Percentiles rank a stretch among this genome's conserved stretches.
Evolutionary conservation across 495 filamentous ascomycete species (phyloP).

Genomic region (Annulohypoxylon nitens): DNA sequence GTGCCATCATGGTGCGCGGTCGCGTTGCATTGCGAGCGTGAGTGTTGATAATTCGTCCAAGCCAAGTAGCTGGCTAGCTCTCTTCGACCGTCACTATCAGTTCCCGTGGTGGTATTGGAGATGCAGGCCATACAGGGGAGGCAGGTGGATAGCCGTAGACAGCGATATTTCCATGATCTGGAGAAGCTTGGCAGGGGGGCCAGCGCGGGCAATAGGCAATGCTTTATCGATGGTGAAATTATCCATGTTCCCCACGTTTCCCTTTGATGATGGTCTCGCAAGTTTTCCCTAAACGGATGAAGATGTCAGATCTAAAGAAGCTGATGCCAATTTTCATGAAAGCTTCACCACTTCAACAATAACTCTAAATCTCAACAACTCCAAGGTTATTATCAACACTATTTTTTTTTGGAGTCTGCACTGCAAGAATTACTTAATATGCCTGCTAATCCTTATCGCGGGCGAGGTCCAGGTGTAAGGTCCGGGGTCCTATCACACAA

Average conservation of each 20-base stretch:
- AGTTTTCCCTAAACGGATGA: slow-evolving; percentile 5
- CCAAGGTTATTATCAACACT: background rate
- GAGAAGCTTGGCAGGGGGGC: slow-evolving; percentile 48
- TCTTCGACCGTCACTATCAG: slow-evolving; percentile 27
- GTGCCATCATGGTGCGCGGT: slow-evolving; percentile 38
- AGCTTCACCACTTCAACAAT: background rate
- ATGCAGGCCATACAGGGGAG: slow-evolving; percentile 31
- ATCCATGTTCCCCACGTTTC: slow-evolving; percentile 18
- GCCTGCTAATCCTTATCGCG: slow-evolving; percentile 9
- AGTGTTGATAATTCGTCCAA: slow-evolving; percentile 31
- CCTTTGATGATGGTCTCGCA: background rate
- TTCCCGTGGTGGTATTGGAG: slow-evolving; percentile 43
- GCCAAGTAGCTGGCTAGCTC: slow-evolving; percentile 25
- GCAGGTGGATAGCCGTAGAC: slow-evolving; percentile 33
- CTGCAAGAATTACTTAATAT: background rate
- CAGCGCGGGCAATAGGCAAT: slow-evolving; percentile 30
- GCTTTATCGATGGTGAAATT: slow-evolving; percentile 41
- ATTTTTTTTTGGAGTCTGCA: background rate
- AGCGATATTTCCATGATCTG: slow-evolving; percentile 38
- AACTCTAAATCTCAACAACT: too few species aligned
- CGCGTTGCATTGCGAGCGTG: slow-evolving; percentile 34
- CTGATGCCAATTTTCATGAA: background rate
- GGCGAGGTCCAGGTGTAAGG: slow-evolving; percentile 2
- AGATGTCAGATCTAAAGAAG: slow-evolving; percentile 13
- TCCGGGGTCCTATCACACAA: slow-evolving; percentile 34